phyloP scores from a whole-genome alignment of 345 rosid species.

The Hypericum androsaemum region DNA sequence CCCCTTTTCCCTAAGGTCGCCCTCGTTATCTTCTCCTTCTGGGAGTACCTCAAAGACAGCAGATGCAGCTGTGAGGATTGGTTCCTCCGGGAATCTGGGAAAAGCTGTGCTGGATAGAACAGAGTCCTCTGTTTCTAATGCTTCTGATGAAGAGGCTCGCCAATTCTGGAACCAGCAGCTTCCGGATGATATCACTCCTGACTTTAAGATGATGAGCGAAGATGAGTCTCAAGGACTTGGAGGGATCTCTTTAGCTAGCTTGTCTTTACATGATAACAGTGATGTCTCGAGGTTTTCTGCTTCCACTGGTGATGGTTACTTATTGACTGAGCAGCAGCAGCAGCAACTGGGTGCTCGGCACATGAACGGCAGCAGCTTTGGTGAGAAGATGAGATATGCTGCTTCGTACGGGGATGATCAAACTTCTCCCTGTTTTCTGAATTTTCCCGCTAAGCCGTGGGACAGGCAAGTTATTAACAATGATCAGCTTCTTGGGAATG shows the following conservation, averaged over 20 bases:
- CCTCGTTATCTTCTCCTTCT: slow-evolving; percentile 27
- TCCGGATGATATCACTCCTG: slow-evolving; percentile 94
- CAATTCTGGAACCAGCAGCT: slow-evolving; percentile 92
- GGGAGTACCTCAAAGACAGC: slow-evolving; percentile 33
- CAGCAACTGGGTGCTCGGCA: slow-evolving; percentile 40
- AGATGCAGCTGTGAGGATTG: slow-evolving; percentile 37
- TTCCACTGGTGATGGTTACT: slow-evolving; percentile 41
- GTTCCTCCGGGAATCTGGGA: slow-evolving; percentile 43
- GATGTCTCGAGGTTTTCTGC: slow-evolving; percentile 47
- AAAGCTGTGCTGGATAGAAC: slow-evolving; percentile 63
- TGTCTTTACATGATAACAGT: slow-evolving; percentile 52
- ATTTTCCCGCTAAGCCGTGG: slow-evolving; percentile 55
- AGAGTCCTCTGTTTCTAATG: slow-evolving; percentile 62
- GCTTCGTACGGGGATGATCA: slow-evolving; percentile 56
- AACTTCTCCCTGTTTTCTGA: slow-evolving; percentile 33
- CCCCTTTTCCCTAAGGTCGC: slow-evolving; percentile 63
- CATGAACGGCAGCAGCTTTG: slow-evolving; percentile 43
- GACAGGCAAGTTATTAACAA: slow-evolving; percentile 56
- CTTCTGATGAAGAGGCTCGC: slow-evolving; percentile 87
- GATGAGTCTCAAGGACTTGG: slow-evolving; percentile 58
- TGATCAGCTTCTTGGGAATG: slow-evolving; percentile 49
- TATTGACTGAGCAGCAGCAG: slow-evolving; percentile 40
- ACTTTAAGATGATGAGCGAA: slow-evolving; percentile 69
- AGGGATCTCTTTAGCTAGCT: slow-evolving; percentile 57
- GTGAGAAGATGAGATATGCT: slow-evolving; percentile 49